phyloP scores from a whole-genome alignment of 805 yeast species.

The Candida odintsovae region DNA sequence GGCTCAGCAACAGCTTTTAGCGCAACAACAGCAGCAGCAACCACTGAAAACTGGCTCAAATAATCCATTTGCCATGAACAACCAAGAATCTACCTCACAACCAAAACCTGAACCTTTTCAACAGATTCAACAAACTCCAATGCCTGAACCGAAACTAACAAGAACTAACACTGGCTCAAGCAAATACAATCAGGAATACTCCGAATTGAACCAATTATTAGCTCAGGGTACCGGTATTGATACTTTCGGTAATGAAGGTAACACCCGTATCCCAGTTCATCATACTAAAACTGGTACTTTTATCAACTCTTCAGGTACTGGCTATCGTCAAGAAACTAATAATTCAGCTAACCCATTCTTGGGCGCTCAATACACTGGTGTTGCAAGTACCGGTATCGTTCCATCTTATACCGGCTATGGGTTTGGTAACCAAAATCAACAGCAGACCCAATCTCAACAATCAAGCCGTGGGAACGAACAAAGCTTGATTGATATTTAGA shows the following conservation, averaged over 20 bases:
- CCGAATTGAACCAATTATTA: constrained; percentile 72
- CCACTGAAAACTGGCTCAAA: constrained; percentile 69
- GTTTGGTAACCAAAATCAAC: constrained; percentile 67
- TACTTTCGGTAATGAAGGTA: constrained; percentile 88
- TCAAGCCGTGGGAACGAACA: constrained; percentile 17
- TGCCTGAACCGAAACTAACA: constrained; percentile 29
- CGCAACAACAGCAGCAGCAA: constrained; percentile 29
- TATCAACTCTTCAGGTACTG: constrained; percentile 86
- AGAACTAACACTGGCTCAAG: constrained; percentile 49
- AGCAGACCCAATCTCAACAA: constrained; percentile 14
- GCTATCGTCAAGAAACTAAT: constrained; percentile 35
- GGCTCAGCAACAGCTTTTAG: constrained; percentile 33
- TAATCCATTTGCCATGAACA: constrained; percentile 64
- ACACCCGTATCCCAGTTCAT: constrained; percentile 83
- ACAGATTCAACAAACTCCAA: constrained; percentile 19
- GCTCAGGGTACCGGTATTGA: constrained; percentile 90
- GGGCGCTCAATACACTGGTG: constrained; percentile 69
- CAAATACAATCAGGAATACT: constrained; percentile 48
- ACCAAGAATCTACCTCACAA: constrained; percentile 8
- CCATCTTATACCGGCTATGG: constrained; percentile 93
- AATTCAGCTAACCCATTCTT: constrained; percentile 33
- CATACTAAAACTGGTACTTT: constrained; percentile 79
- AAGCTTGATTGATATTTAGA: constrained; percentile 24
- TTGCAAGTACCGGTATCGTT: constrained; percentile 57
- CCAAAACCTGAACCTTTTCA: constrained; percentile 16